Conservation (phyloP, 257 asterid species). For the Euphrasia confusa region DNA sequence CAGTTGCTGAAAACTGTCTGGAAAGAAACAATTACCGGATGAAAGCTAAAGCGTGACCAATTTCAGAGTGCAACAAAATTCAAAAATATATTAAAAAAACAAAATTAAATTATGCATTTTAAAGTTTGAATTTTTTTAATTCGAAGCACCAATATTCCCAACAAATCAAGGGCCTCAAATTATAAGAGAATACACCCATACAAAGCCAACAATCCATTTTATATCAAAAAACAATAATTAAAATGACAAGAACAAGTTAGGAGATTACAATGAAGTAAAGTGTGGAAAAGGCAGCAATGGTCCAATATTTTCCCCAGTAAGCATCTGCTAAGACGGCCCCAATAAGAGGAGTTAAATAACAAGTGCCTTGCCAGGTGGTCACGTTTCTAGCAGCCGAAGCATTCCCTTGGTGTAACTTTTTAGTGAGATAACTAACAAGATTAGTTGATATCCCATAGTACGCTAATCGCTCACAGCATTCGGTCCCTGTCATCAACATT, state of each 20-base stretch:
- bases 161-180: not conserved
- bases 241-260: conserved; percentile 16
- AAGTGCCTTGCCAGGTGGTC: conserved; percentile 97
- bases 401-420: conserved; percentile 79
- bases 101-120: not conserved
- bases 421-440: conserved; percentile 86
- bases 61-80: conserved; percentile 11
- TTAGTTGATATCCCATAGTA: conserved; percentile 93
- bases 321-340: conserved; percentile 98
- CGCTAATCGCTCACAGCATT: conserved; percentile 95
- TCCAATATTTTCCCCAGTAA: conserved; percentile 99
- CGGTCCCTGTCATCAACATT: conserved; percentile 63
- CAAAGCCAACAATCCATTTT: not conserved
- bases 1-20: conserved; percentile 1
- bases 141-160: conserved; percentile 1
- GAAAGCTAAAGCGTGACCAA: conserved; percentile 10
- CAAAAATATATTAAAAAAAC: not conserved
- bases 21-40: conserved; percentile 15
- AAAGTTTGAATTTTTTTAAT: not conserved
- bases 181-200: not conserved
- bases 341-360: conserved; percentile 84
- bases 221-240: not conserved
- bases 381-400: conserved; percentile 94
- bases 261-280: conserved; percentile 70
- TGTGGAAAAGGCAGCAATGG: conserved; percentile 91